Evolutionary conservation across 495 filamentous ascomycete species (phyloP).

Genomic region (Neurospora terricola): DNA sequence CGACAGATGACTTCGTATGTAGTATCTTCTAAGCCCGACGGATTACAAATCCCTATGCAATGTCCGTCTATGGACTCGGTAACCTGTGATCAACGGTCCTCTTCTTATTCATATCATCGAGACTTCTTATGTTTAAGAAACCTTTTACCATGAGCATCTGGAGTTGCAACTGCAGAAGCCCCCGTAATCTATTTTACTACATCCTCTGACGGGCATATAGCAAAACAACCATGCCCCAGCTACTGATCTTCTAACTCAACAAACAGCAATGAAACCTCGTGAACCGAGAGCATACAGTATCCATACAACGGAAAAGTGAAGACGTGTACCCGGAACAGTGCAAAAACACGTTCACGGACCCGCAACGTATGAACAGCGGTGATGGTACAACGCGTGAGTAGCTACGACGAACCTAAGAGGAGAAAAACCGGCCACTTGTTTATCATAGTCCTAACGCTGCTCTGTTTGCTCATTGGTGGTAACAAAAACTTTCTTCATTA

Average conservation of each 20-base stretch:
- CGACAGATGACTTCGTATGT: too few species aligned
- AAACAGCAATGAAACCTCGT: neutral
- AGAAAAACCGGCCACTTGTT: neutral
- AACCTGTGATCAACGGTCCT: too few species aligned
- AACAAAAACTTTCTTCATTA: slow-evolving; percentile 16
- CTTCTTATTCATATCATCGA: too few species aligned
- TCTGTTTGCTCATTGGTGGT: neutral
- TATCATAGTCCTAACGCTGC: neutral
- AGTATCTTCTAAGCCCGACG: too few species aligned
- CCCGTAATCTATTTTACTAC: neutral
- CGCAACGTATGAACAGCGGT: neutral
- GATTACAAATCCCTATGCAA: too few species aligned
- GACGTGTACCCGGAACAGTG: neutral
- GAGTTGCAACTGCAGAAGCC: too few species aligned
- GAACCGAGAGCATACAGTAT: neutral
- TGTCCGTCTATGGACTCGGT: too few species aligned
- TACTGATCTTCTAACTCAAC: neutral
- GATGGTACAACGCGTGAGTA: neutral
- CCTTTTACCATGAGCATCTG: too few species aligned
- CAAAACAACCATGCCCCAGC: neutral
- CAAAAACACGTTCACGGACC: neutral
- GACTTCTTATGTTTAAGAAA: too few species aligned
- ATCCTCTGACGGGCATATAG: neutral
- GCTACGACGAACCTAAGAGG: neutral
- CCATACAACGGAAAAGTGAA: neutral